Percentiles rank a stretch among this genome's conserved stretches.
Conservation (phyloP, 371 early-diverging fungal species). For the Circinella umbellata region DNA sequence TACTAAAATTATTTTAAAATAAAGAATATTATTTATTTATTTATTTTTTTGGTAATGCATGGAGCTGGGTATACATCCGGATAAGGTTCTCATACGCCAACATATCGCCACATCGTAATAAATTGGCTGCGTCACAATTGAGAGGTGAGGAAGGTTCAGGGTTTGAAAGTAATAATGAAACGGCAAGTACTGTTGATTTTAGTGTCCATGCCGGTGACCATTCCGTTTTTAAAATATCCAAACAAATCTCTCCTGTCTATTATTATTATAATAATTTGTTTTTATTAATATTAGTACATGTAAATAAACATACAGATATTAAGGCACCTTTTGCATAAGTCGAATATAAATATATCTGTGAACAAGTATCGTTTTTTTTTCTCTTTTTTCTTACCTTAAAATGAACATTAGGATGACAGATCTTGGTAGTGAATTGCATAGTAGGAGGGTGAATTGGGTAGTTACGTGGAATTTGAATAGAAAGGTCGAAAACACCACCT, state of each 20-base stretch:
- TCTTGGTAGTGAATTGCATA: conserved; percentile 74
- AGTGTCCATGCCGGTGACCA: conserved; percentile 90
- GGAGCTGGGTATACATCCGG: conserved; percentile 82
- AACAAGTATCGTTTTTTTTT: too few species aligned
- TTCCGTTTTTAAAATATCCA: conserved; percentile 81
- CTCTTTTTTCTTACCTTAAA: conserved; percentile 58
- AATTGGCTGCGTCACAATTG: conserved; percentile 95
- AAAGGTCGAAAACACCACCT: conserved; percentile 67
- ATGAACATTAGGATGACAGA: conserved; percentile 84
- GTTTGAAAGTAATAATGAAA: conserved; percentile 71
- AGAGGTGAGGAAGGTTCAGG: conserved; percentile 90
- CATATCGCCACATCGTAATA: conserved; percentile 84
- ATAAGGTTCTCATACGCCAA: conserved; percentile 89
- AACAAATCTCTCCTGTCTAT: conserved; percentile 83
- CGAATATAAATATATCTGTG: too few species aligned
- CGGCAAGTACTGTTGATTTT: conserved; percentile 72
- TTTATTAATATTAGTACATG: background rate
- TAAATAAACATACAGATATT: too few species aligned
- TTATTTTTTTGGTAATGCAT: conserved; percentile 48
- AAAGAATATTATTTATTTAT: background rate
- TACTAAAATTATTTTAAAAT: background rate
- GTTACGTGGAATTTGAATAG: conserved; percentile 59
- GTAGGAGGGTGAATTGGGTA: conserved; percentile 82
- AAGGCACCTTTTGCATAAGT: too few species aligned
- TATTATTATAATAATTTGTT: too few species aligned